phyloP scores from a whole-genome alignment of 2,329 filamentous ascomycete genomes.

The Alternaria dauci region DNA sequence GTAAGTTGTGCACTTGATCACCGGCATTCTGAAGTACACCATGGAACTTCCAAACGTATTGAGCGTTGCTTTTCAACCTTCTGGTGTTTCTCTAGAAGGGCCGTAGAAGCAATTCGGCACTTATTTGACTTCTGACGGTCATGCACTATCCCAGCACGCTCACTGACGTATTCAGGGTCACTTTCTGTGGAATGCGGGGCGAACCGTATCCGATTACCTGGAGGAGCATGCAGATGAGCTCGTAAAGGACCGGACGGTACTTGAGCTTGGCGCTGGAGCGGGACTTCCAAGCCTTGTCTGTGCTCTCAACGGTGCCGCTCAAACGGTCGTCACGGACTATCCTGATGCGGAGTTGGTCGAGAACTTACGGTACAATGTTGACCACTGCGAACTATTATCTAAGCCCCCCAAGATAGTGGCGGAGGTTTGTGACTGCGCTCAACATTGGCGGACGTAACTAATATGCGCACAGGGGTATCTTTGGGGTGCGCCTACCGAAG shows the following conservation, averaged over 20 bases:
- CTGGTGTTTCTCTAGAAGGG: constrained; percentile 1
- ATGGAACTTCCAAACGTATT: constrained; percentile 4
- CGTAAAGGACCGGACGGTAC: constrained; percentile 73
- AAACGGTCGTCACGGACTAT: constrained; percentile 84
- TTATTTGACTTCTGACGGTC: neutral
- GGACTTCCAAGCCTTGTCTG: constrained; percentile 84
- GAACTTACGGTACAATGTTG: constrained; percentile 80
- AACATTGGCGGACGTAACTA: constrained; percentile 11
- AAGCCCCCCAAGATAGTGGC: constrained; percentile 50
- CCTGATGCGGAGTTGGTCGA: constrained; percentile 83
- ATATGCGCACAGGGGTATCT: constrained; percentile 70
- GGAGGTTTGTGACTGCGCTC: constrained; percentile 35
- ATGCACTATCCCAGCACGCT: neutral
- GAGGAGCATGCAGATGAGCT: constrained; percentile 70
- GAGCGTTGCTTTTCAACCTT: neutral
- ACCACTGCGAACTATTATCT: constrained; percentile 59
- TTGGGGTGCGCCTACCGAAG: constrained; percentile 75
- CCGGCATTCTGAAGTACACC: constrained; percentile 1
- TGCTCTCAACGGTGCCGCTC: constrained; percentile 72
- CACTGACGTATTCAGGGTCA: constrained; percentile 66
- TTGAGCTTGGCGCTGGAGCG: constrained; percentile 89
- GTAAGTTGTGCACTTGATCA: constrained; percentile 54
- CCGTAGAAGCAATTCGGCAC: neutral
- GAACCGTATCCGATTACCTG: constrained; percentile 79
- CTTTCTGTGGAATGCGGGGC: constrained; percentile 88